Base-by-base conservation (phyloP, 2,329 filamentous ascomycete species). In the Alternaria gaisen region DNA sequence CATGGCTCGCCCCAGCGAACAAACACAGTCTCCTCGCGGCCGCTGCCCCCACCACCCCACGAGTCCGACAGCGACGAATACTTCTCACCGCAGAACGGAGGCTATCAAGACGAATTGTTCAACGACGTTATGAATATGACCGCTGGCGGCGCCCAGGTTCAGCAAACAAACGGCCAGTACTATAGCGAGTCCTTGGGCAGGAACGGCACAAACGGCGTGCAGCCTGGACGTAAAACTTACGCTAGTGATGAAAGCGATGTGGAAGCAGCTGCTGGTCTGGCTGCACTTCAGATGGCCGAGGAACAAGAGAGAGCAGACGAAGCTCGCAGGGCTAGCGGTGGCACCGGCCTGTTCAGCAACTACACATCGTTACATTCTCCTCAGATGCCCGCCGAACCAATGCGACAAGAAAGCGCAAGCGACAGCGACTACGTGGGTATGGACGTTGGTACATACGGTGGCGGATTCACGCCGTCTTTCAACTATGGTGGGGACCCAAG, bases 221-320 rank as follows among this genome's bases (percentile, higher is more conserved):
- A 8, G 81, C 55, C 71, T 30, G 60, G 57, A 7, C 69, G 70
- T 42, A 70, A 74, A 5, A 69, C 64, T 10, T 79, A 77, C 55
- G 66, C 69, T 3, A 79, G 84, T 64, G 91, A 94, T 56, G 93
- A 96, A 51, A 96, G 93, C 73, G 94, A 98, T 73, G 88, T 91
- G 0, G 94, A 97, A 77, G 94, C 91, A 20, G 89, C 91, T 40
- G 92, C 92, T 61, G 94, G 95, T 16, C 81, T 96, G 53, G 87
- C 91, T 74, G 93, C 93, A 67, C 88, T 98, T 85, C 88, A 89
- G 60, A 88, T 94, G 80, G 93, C 93, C 5, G 93, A 97, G 63
- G 87, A 93, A 76, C 85, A 89, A 75, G 91, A 96, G 61, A 88
- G 89, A 52, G 83, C 80, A 6, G 83, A 86, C 44, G 84, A 84